Evolutionary conservation across 768 basidiomycete genomes (phyloP), one percentile per base, ranked within the genome.

Genomic region (Boletus rufocinnamomeus): DNA sequence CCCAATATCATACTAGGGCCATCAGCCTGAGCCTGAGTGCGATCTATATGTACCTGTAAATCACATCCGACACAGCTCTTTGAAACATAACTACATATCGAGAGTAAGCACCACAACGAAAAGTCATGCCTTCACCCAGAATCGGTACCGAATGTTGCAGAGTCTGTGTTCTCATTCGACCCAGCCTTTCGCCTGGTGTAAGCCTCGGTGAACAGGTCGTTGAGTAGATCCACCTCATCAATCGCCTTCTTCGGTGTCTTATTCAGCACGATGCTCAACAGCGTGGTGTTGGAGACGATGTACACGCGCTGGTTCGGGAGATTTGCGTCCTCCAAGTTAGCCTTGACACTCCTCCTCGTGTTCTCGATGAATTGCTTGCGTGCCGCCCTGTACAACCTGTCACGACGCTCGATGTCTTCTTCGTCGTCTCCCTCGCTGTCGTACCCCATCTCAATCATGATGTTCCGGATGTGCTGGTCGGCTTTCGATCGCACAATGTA

Each of bases 251-350:
- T 59, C 34, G 58, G 55, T 13, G 21, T 34, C 58, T 27, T 58
- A 9, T 50, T 58, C 35, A 25, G 35, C 41, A 69, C 62, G 23
- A 71, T 49, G 44, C 17, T 48, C 32, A 57, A 34, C 30, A 71
- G 32, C 23, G 60, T 54, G 28, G 34, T 49, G 50, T 38, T 56
- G 52, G 69, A 65, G 11, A 69, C 54, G 23, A 71, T 62, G 37
- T 71, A 71, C 13, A 71, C 69, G 6, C 58, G 62, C 52, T 65
- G 65, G 27, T 66, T 49, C 10, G 65, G 49, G 19, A 71, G 51
- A 25, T 62, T 60, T 1, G 65, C 65, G 2, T 64, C 53, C 16
- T 57, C 23, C 37, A 70, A 37, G 50, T 64, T 63, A 4, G 21
- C 25, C 34, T 52, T 50, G 17, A 70, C 63, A 37, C 48, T 67